phyloP scores from a whole-genome alignment of 2,329 filamentous ascomycete species.

The Paracoccidioides brasiliensis region DNA sequence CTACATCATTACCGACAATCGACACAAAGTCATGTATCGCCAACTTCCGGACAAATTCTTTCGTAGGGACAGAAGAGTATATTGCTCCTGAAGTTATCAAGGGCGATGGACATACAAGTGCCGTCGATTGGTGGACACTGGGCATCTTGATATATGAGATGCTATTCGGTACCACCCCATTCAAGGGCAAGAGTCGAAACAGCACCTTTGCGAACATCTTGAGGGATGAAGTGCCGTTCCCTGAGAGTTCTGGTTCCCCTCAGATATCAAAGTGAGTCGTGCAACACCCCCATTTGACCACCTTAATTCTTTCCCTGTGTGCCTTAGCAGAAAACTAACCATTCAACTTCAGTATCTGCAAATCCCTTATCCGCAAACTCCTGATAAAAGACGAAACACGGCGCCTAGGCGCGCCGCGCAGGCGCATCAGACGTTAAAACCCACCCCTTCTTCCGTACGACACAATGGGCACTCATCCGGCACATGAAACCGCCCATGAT shows the following conservation, averaged over 20 bases:
- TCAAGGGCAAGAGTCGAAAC: constrained; percentile 98
- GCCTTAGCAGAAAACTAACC: not conserved
- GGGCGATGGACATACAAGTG: constrained; percentile 93
- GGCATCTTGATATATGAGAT: constrained; percentile 98
- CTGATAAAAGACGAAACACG: constrained; percentile 96
- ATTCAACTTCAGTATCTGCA: constrained; percentile 58
- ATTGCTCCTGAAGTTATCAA: constrained; percentile 98
- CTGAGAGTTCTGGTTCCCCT: constrained; percentile 70
- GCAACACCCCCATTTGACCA: not conserved
- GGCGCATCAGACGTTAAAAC: constrained; percentile 94
- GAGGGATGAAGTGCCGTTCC: constrained; percentile 89
- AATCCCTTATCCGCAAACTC: constrained; percentile 88
- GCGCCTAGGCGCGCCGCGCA: constrained; percentile 78
- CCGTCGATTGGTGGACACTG: constrained; percentile 98
- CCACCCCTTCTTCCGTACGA: constrained; percentile 90
- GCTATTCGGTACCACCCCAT: constrained; percentile 95
- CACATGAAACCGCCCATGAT: constrained; percentile 98
- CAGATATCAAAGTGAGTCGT: constrained; percentile 77
- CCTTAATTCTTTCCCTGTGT: not conserved
- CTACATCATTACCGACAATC: constrained; percentile 82
- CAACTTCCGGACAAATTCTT: constrained; percentile 96
- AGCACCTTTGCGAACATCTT: constrained; percentile 97
- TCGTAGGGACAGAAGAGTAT: constrained; percentile 97
- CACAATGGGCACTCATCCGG: constrained; percentile 90
- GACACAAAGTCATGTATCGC: constrained; percentile 97